A percentile compares a stretch with the other conserved stretches of the same genome.
Evolutionary conservation across 768 basidiomycete species (phyloP).

Genomic region (Auriscalpium vulgare): DNA sequence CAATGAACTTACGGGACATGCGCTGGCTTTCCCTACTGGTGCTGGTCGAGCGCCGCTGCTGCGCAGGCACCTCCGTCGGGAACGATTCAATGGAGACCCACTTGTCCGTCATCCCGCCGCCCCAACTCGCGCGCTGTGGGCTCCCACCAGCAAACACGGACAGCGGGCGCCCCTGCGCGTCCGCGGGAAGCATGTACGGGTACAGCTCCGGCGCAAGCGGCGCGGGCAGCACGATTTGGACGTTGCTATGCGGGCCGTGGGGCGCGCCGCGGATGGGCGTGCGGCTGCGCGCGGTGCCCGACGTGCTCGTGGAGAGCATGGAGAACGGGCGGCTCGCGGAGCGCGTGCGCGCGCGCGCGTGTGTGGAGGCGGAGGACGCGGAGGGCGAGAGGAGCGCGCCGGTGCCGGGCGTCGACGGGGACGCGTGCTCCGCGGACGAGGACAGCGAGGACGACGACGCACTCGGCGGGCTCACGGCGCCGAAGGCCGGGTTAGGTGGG

Average conservation of each 20-base stretch:
- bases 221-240: constrained; percentile 62
- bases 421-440: neutral
- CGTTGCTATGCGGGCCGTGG: constrained; percentile 49
- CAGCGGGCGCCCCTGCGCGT: neutral
- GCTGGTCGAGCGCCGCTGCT: neutral
- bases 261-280: constrained; percentile 43
- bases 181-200: neutral
- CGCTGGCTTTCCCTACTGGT: neutral
- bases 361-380: neutral
- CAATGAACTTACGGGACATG: constrained; percentile 1
- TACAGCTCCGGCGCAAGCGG: constrained; percentile 44
- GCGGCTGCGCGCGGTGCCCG: constrained; percentile 14
- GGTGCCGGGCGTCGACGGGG: neutral
- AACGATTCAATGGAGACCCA: constrained; percentile 10
- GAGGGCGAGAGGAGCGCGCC: neutral
- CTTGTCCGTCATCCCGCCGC: constrained; percentile 7
- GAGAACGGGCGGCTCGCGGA: neutral
- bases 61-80: neutral
- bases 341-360: neutral
- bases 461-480: neutral
- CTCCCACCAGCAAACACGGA: neutral
- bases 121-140: neutral
- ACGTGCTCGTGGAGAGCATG: constrained; percentile 3
- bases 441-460: constrained; percentile 6
- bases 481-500: constrained; percentile 3